phyloP scores from a whole-genome alignment of 306 rosid genomes.

The Casuarina equisetifolia region DNA sequence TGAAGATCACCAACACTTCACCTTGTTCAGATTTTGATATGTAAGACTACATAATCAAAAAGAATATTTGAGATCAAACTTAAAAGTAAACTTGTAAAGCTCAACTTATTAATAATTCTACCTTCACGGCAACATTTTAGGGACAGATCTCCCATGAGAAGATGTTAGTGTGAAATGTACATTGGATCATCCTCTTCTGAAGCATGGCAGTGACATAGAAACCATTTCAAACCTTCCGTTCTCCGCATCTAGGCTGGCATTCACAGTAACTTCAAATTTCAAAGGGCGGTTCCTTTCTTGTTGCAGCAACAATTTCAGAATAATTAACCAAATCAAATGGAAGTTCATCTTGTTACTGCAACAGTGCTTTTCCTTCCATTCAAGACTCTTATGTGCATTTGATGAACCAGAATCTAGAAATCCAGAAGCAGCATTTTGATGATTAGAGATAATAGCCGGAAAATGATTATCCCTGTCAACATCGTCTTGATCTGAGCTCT shows the following conservation, averaged over 20 bases:
- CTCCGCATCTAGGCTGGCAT: conserved; percentile 45
- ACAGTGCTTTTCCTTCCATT: conserved; percentile 28
- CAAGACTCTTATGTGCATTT: conserved; percentile 21
- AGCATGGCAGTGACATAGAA: conserved; percentile 60
- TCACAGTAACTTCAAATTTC: conserved; percentile 56
- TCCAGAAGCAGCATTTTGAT: conserved; percentile 23
- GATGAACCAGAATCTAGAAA: conserved; percentile 28
- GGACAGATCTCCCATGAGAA: not conserved
- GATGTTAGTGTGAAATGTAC: not conserved
- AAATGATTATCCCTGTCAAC: conserved; percentile 18
- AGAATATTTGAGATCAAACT: too few relatives aligned
- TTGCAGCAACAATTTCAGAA: conserved; percentile 61
- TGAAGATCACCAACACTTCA: not conserved
- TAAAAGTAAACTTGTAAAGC: too few relatives aligned
- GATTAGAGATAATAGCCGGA: conserved; percentile 1
- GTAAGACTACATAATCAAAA: not conserved
- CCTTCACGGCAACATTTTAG: too few relatives aligned
- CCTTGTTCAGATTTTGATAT: not conserved
- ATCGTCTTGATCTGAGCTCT: conserved; percentile 13
- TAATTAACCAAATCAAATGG: conserved; percentile 59
- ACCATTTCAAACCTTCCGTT: conserved; percentile 77
- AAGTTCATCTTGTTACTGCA: conserved; percentile 30
- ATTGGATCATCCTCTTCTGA: conserved; percentile 27
- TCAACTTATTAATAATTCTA: too few relatives aligned
- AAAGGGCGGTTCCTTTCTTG: conserved; percentile 69